Percentiles rank a stretch among this genome's conserved stretches.
phyloP scores from a whole-genome alignment of 2,329 filamentous ascomycete genomes.

The Xylaria sp. region DNA sequence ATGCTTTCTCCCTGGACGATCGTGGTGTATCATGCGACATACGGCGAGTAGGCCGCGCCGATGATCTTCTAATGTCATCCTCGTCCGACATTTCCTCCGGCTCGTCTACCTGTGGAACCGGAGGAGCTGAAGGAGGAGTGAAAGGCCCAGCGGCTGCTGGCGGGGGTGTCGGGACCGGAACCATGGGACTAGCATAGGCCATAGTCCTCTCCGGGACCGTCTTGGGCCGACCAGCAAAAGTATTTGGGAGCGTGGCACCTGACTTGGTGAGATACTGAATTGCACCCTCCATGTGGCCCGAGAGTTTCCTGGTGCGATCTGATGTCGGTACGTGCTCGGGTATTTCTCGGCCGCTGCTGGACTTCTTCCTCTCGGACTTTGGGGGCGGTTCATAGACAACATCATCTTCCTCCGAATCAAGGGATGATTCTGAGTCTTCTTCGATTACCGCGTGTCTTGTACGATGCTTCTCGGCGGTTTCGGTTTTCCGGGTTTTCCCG shows the following conservation, averaged over 20 bases:
- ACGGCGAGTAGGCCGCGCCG: constrained; percentile 43
- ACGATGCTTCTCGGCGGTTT: constrained; percentile 47
- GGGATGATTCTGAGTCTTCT: constrained; percentile 35
- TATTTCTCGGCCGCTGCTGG: constrained; percentile 42
- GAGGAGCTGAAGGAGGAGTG: constrained; percentile 35
- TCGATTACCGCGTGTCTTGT: constrained; percentile 44
- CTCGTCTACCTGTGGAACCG: constrained; percentile 40
- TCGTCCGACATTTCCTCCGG: constrained; percentile 42
- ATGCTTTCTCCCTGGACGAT: constrained; percentile 47
- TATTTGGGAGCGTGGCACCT: constrained; percentile 40
- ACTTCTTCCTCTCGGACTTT: constrained; percentile 47
- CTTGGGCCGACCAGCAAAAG: constrained; percentile 39
- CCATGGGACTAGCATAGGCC: constrained; percentile 42
- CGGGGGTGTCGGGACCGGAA: constrained; percentile 50
- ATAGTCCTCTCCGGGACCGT: constrained; percentile 42
- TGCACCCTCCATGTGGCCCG: constrained; percentile 45
- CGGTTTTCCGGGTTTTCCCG: constrained; percentile 47
- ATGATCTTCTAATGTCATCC: constrained; percentile 46
- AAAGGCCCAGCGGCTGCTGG: constrained; percentile 43
- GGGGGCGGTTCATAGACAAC: constrained; percentile 40
- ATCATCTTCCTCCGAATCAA: constrained; percentile 37
- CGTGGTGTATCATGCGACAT: constrained; percentile 48
- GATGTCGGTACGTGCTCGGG: constrained; percentile 17
- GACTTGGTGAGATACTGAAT: constrained; percentile 47
- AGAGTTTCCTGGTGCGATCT: constrained; percentile 43